Percentiles rank a stretch among this genome's conserved stretches.
These are phyloP conservation scores for Sordariomycetes sp. DNA, from an alignment of 2,329 filamentous ascomycete species.

Conservation along the genomic window DNA sequence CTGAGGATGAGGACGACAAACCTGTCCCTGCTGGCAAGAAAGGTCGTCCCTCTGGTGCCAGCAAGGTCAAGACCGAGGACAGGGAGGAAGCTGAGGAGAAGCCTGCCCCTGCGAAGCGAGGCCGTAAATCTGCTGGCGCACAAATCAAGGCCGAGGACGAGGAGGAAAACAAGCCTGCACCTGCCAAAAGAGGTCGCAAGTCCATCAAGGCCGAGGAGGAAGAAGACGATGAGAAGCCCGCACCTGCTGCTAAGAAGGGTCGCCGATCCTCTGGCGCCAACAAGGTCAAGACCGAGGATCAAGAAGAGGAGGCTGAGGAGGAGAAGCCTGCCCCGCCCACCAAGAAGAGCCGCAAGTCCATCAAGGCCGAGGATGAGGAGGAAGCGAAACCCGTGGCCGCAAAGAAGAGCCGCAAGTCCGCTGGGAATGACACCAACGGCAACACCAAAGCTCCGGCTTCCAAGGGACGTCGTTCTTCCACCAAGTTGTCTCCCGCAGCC, in stretches of 20 bases:
- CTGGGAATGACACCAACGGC: conserved; percentile 8
- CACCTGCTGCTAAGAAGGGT: conserved; percentile 2
- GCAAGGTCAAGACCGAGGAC: conserved; percentile 7
- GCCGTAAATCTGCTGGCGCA: too few relatives aligned
- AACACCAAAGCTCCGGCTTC: conserved; percentile 7
- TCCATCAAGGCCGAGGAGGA: conserved; percentile 1
- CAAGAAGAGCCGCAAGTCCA: conserved; percentile 6
- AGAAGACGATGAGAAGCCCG: neutral
- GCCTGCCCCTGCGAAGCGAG: conserved; percentile 2
- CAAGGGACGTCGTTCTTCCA: conserved; percentile 11
- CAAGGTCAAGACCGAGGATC: conserved; percentile 7
- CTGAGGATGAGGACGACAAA: conserved; percentile 9
- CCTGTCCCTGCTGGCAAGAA: conserved; percentile 10
- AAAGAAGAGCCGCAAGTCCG: conserved; percentile 6
- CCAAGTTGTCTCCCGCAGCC: conserved; percentile 6
- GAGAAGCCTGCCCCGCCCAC: conserved; percentile 7
- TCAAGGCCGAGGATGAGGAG: conserved; percentile 7
- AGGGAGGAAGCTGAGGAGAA: conserved; percentile 6
- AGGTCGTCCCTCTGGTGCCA: conserved; percentile 9
- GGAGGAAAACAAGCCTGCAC: conserved; percentile 1
- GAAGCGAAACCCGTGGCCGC: conserved; percentile 1
- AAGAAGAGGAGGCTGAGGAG: conserved; percentile 6
- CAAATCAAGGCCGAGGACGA: neutral
- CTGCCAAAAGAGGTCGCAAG: conserved; percentile 6
- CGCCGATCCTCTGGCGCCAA: conserved; percentile 4